Evolutionary conservation across 441 rosid genomes (phyloP).

Genomic region (Aleurites moluccanus): DNA sequence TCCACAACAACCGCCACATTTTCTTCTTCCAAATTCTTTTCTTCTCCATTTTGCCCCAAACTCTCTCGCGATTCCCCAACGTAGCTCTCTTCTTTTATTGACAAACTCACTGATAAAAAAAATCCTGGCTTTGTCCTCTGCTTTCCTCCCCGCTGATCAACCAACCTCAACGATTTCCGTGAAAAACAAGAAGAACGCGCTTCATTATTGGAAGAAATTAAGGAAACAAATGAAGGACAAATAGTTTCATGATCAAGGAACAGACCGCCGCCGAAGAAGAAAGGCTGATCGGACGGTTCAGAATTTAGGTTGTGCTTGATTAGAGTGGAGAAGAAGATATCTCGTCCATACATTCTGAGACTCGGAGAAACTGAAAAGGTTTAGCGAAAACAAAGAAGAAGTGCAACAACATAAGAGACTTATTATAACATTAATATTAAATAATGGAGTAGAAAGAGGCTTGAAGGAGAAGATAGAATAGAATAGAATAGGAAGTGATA

Average conservation of each 20-base stretch:
- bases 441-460: background rate
- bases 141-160: conserved; percentile 27
- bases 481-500: background rate
- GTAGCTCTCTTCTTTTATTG: conserved; percentile 49
- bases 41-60: conserved; percentile 42
- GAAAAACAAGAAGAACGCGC: conserved; percentile 20
- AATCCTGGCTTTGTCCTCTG: conserved; percentile 26
- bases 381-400: background rate
- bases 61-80: conserved; percentile 36
- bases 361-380: background rate
- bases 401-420: background rate
- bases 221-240: conserved; percentile 48
- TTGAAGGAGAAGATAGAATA: conserved; percentile 27
- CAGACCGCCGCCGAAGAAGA: conserved; percentile 45
- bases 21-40: conserved; percentile 33
- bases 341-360: conserved; percentile 48
- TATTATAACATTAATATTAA: background rate
- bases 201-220: conserved; percentile 22
- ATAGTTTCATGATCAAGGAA: conserved; percentile 48
- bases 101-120: conserved; percentile 70
- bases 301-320: conserved; percentile 29
- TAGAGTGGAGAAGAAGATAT: conserved; percentile 35
- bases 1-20: conserved; percentile 3
- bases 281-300: conserved; percentile 30
- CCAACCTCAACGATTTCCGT: conserved; percentile 22